These are phyloP conservation scores for Talaromyces sp. DNA, from an alignment of 2,329 filamentous ascomycete genomes.

Conservation along the genomic window DNA sequence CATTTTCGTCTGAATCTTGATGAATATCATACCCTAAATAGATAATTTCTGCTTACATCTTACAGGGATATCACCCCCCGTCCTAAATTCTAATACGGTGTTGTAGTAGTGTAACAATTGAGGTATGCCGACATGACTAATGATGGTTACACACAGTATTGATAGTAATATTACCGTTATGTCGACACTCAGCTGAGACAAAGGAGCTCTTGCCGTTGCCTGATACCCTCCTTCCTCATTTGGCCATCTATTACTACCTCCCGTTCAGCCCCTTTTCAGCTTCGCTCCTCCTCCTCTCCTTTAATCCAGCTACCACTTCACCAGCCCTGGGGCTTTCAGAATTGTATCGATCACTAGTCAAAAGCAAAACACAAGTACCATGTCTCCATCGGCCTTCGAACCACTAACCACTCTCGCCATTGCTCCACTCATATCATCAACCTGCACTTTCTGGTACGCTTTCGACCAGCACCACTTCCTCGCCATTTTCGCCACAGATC, in stretches of 20 bases:
- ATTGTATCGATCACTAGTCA: neutral
- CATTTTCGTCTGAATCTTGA: no score
- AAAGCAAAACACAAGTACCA: neutral
- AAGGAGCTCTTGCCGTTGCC: neutral
- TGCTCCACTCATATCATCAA: neutral
- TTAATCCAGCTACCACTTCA: neutral
- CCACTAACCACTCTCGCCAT: neutral
- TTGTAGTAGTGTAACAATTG: neutral
- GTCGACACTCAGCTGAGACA: neutral
- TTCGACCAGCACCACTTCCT: slow-evolving; percentile 3
- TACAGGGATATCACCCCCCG: no score
- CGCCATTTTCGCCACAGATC: neutral
- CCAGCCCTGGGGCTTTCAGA: neutral
- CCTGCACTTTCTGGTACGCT: slow-evolving; percentile 3
- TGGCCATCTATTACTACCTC: neutral
- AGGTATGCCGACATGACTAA: neutral
- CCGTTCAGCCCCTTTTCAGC: neutral
- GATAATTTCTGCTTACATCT: no score
- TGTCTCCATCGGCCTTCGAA: neutral
- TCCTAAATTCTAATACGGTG: neutral
- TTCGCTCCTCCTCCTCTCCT: neutral
- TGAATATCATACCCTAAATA: no score
- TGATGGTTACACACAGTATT: neutral
- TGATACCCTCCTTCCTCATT: neutral
- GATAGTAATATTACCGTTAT: neutral